Conservation (phyloP, 345 rosid species). For the Acer campestre region DNA sequence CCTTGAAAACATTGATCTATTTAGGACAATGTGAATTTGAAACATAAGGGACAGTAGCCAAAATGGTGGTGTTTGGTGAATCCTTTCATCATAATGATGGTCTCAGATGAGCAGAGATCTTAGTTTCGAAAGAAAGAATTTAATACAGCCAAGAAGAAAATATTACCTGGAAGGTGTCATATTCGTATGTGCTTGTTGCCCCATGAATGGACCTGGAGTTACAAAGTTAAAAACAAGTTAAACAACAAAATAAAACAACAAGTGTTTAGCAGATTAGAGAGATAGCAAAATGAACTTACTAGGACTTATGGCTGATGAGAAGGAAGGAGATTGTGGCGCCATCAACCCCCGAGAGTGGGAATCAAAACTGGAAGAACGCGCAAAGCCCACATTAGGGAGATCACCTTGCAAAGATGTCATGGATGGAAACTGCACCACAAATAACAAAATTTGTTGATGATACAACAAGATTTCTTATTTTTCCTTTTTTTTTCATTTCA, state of each 20-base stretch:
- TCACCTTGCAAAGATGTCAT: slow-evolving; percentile 42
- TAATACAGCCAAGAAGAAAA: slow-evolving; percentile 15
- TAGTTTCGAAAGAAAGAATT: not conserved
- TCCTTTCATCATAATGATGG: not conserved
- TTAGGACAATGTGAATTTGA: not conserved
- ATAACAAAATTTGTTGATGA: not conserved
- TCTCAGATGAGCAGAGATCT: not conserved
- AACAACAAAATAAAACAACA: not conserved
- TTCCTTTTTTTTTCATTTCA: not conserved
- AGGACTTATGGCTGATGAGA: slow-evolving; percentile 31
- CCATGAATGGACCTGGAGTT: slow-evolving; percentile 46
- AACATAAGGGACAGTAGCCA: not conserved
- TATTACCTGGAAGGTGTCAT: slow-evolving; percentile 47
- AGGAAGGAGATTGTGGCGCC: slow-evolving; percentile 42
- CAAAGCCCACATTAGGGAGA: slow-evolving; percentile 30
- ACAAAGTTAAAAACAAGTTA: slow-evolving; percentile 18
- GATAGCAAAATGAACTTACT: slow-evolving; percentile 33
- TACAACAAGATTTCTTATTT: slow-evolving; percentile 8
- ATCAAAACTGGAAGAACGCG: slow-evolving; percentile 29
- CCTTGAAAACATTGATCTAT: not conserved
- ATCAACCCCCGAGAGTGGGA: slow-evolving; percentile 37
- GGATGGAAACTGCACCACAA: slow-evolving; percentile 48
- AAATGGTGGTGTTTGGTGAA: not conserved
- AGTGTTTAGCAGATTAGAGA: slow-evolving; percentile 8
- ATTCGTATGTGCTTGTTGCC: slow-evolving; percentile 40